Base-by-base conservation (phyloP, 2,329 filamentous ascomycete species). In the Hansfordia pulvinata region DNA sequence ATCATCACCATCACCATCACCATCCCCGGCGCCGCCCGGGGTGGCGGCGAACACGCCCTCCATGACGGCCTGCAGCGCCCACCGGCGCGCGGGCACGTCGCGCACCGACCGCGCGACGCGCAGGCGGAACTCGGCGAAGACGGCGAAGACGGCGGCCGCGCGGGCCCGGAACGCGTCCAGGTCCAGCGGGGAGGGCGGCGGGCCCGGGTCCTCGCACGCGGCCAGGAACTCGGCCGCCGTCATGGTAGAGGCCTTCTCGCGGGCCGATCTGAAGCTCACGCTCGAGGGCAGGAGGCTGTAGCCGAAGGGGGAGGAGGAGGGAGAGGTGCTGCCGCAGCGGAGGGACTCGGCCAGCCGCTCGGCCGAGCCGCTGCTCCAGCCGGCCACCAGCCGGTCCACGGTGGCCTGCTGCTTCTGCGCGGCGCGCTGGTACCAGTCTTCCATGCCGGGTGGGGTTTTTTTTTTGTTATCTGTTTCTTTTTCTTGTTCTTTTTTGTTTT, bases 111-210 rank as follows among this genome's bases (percentile, higher is more conserved):
- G 41, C 0, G 56, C 52, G 5, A 47, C 34, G n/a, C n/a, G n/a
- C 50, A 62, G 56, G 7, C 39, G 33, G 33, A 62, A 60, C 7
- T 37, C 34, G 17, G 45, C 40, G 35, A 62, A 62, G 10, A 60
- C 32, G 6, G 43, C 47, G 33, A 58, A 58, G 17, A 61, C 51
- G 20, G 46, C 45, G 2, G 35, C 36, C 2, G 57, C 54, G 37
- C 60, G 54, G 8, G 41, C 35, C 11, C 45, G 43, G 27, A 60
- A 62, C 2, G 46, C 39, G 2, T 45, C 43, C 23, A 44, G 43
- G 30, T 49, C 37, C 15, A 52, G 49, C 5, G 41, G 27, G n/a
- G n/a, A n/a, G n/a, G n/a, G n/a, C 1, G 50, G 48, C 37, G 58
- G 50, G 6, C 45, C 46, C 7, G 61, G 43, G 10, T 53, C 55